Evolutionary conservation across 148 eudicot species (phyloP), one percentile per base, ranked within the genome.

Genomic region (Dianthus caryophyllus): DNA sequence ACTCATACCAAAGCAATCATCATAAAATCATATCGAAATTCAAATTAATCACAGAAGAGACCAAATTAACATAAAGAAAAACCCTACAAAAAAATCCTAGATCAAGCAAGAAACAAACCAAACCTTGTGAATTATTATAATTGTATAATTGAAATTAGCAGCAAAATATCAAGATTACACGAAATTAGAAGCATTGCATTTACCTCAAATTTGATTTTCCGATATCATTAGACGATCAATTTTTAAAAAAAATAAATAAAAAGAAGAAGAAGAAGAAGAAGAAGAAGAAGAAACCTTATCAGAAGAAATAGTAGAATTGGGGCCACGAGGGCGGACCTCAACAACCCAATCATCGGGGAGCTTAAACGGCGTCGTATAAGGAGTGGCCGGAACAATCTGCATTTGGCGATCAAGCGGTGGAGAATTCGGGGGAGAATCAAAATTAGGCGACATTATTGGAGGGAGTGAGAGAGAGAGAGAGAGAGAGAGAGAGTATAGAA

Each of bases 331-430:
- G 17, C 85, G 81, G 54, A 79, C 83, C 73, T 88, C 86, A 68
- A 90, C 84, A 59, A 78, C 47, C 97, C 97, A 88, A 52, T 86
- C 97, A 62, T 83, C 86, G 38, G 97, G 97, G 36, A 90, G 83
- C 30, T 71, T 46, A 71, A 70, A 79, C 22, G 65, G 58, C 20
- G 70, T 55, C 14, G 73, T 68, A 48, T 67, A 6, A 5, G n/a
- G 0, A 41, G 0, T 25, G 17, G 71, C 49, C 0, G 82, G 73
- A 15, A 69, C 74, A 15, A 79, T 51, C 65, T 75, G 72, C 82
- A 63, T 68, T 67, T 53, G 80, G 76, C 38, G 62, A 68, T 78
- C 74, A 17, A 73, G 43, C 46, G 58, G 69, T 21, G 65, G 61
- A 22, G 62, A 30, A 31, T 63, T 24, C 7, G 5, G 54, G 1